Conservation (phyloP, 192 early-diverging fungal species). For the Umbelopsis sp. region DNA sequence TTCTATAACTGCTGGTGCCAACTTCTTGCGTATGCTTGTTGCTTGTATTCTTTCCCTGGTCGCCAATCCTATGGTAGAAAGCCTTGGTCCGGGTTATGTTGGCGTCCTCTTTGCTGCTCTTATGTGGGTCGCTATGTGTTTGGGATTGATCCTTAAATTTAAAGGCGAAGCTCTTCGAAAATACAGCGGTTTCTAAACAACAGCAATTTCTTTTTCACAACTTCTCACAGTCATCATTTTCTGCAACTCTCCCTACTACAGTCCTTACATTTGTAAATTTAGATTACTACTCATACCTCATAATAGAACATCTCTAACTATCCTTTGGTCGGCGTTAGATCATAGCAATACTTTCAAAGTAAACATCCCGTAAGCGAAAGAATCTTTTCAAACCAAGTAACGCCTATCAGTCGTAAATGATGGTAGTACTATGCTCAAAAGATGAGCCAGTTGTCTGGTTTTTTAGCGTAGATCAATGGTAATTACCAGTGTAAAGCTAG, state of each 20-base stretch:
- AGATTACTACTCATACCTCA: background rate
- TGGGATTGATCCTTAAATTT: conserved; percentile 43
- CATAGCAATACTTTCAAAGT: no score
- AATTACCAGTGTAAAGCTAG: no score
- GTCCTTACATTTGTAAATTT: background rate
- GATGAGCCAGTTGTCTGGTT: no score
- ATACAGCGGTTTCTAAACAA: conserved; percentile 3
- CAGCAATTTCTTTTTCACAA: background rate
- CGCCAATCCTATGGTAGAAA: conserved; percentile 43
- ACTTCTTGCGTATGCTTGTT: conserved; percentile 46
- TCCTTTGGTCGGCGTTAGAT: background rate
- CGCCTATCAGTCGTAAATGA: no score
- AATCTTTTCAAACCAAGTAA: no score
- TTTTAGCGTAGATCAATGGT: no score
- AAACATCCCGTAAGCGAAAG: no score
- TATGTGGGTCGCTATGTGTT: conserved; percentile 35
- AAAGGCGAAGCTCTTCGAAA: conserved; percentile 43
- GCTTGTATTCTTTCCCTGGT: conserved; percentile 45
- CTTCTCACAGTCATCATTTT: background rate
- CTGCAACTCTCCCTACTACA: background rate
- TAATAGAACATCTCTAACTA: no score
- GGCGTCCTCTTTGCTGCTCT: conserved; percentile 45
- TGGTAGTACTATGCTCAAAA: no score
- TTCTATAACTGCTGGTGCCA: conserved; percentile 47
- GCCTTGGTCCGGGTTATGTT: conserved; percentile 43